Evolutionary conservation across 2,329 filamentous ascomycete genomes (phyloP).

Genomic region (Trichoderma aggressivum): DNA sequence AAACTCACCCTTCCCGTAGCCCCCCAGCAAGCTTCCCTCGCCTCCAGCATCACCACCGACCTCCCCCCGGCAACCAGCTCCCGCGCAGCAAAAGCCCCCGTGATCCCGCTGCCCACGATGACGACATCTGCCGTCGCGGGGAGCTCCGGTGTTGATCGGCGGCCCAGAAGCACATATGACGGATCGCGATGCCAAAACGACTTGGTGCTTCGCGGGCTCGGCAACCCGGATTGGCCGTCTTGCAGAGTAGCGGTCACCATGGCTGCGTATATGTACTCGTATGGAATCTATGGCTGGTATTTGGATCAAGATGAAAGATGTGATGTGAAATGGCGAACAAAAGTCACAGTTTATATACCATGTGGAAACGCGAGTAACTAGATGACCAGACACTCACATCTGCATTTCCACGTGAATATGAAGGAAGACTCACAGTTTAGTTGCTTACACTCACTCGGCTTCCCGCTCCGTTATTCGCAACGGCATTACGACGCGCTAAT

Average conservation of each 20-base stretch:
- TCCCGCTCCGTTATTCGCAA: neutral
- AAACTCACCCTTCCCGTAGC: slow-evolving; percentile 72
- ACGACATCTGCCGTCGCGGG: slow-evolving; percentile 64
- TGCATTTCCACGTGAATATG: neutral
- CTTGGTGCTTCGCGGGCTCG: slow-evolving; percentile 55
- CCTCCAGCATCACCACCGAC: slow-evolving; percentile 70
- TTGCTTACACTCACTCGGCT: neutral
- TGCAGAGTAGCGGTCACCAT: slow-evolving; percentile 34
- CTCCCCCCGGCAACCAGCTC: slow-evolving; percentile 53
- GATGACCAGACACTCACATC: neutral
- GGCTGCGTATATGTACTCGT: neutral
- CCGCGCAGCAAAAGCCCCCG: slow-evolving; percentile 67
- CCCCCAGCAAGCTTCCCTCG: slow-evolving; percentile 75
- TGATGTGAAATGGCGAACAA: neutral
- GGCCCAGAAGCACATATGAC: slow-evolving; percentile 60
- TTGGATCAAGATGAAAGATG: neutral
- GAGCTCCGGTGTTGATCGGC: slow-evolving; percentile 62
- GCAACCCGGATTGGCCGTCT: slow-evolving; percentile 51
- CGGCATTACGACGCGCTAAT: neutral
- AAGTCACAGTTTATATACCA: neutral
- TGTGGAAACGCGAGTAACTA: too few relatives aligned
- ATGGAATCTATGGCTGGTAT: neutral
- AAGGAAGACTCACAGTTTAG: neutral
- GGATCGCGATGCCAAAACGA: slow-evolving; percentile 75
- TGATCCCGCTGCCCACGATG: slow-evolving; percentile 72